Base-by-base conservation (phyloP, 805 yeast genomes). In the Nakazawaea sp. region DNA sequence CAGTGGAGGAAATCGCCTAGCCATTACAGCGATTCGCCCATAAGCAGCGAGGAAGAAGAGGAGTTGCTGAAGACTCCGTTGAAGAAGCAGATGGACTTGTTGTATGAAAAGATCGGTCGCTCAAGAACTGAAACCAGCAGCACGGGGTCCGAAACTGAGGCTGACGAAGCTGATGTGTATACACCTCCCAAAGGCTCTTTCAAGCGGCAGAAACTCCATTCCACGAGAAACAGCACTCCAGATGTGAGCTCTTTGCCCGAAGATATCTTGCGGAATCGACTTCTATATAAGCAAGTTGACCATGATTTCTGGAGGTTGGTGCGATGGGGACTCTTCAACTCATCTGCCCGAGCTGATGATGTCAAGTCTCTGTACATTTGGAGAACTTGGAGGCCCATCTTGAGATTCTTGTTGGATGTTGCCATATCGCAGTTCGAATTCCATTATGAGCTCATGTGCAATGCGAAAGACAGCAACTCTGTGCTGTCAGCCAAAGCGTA, bases 291-390 rank as follows among this genome's bases (percentile, higher is more conserved):
- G 15, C 35, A 31, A 27, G 10, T 39, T 18, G 25, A 30, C 9
- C 12, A 18, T 6, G 29, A 40, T 32, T 24, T 37, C 15, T 40
- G 43, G 43, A 24, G 20, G 15, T 19, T 40, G 15, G 17, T 35
- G 4, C 21, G 38, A 26, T 35, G 39, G 40, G 23, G 27, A 15
- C 31, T 40, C 11, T 18, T 11, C 9, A 31, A 18, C 29, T 30
- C 36, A 4, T 34, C 42, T 4, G 18, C 25, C 4, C 13, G 21
- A 2, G 6, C 11, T 18, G 5, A 4, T 3, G 34, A 26, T 21
- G 15, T 23, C 16, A 39, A 34, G 33, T 17, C 33, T 16, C 27
- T 32, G 35, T 30, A 24, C 24, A 35, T 33, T 8, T 34, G 38
- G 39, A 35, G 30, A 23, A n/a, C 19, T 20, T 34, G 39, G 40